Evolutionary conservation across 1,284 basidiomycete genomes (phyloP).

Genomic region (Neotropicomus parvogracilis): DNA sequence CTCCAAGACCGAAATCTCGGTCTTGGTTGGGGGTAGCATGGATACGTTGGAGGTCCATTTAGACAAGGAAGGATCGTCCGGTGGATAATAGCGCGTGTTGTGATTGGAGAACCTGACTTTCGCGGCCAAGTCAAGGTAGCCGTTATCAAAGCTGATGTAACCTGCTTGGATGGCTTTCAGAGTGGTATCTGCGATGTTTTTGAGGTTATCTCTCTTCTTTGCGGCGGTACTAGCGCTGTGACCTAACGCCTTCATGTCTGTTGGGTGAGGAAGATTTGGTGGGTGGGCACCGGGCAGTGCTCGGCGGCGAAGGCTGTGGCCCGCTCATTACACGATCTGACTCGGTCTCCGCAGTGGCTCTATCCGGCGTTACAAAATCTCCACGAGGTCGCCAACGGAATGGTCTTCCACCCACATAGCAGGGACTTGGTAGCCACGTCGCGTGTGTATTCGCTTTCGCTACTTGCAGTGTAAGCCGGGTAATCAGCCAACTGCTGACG

Average conservation of each 20-base stretch:
- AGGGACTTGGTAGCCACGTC: too few species aligned
- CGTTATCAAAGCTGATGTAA: slow-evolving; percentile 20
- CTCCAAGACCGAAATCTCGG: slow-evolving; percentile 45
- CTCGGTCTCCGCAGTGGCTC: too few species aligned
- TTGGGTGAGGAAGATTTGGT: background rate
- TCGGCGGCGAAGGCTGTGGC: too few species aligned
- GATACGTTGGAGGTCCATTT: slow-evolving; percentile 34
- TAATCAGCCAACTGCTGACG: too few species aligned
- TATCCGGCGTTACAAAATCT: too few species aligned
- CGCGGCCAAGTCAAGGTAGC: slow-evolving; percentile 33
- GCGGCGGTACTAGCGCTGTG: background rate
- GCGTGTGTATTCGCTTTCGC: too few species aligned
- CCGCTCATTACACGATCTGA: too few species aligned
- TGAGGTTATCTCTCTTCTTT: slow-evolving; percentile 20
- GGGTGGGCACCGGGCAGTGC: too few species aligned
- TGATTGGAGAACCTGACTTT: slow-evolving; percentile 34
- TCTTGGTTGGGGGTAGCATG: slow-evolving; percentile 10
- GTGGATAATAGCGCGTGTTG: slow-evolving; percentile 42
- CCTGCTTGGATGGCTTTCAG: slow-evolving; percentile 30
- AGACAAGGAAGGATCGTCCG: slow-evolving; percentile 37
- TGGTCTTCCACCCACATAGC: too few species aligned
- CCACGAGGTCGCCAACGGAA: too few species aligned
- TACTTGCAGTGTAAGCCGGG: too few species aligned
- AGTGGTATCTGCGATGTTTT: slow-evolving; percentile 33
- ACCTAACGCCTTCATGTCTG: slow-evolving; percentile 2